These are phyloP conservation scores for Phytopythium aichiense DNA, from an alignment of 352 stramenopile genomes.

Conservation along the genomic window DNA sequence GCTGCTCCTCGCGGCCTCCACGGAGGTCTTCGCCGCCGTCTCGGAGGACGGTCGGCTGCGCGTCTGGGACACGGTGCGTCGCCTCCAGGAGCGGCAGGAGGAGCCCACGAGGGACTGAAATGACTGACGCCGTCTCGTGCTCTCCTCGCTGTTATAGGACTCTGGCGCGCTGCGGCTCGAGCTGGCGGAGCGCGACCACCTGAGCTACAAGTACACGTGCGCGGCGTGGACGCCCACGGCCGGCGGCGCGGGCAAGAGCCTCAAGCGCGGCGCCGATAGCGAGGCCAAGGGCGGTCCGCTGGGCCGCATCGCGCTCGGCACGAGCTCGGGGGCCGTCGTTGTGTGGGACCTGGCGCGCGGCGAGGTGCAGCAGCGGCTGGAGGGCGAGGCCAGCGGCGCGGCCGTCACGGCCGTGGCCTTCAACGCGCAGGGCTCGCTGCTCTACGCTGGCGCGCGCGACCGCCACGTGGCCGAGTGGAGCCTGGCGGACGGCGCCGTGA, in stretches of 20 bases:
- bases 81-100: neutral
- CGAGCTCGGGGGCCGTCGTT: constrained; percentile 57
- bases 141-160: constrained; percentile 13
- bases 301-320: constrained; percentile 67
- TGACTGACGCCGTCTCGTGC: neutral
- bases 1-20: constrained; percentile 72
- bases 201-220: constrained; percentile 81
- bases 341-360: constrained; percentile 72
- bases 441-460: constrained; percentile 69
- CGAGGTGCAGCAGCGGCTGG: constrained; percentile 58
- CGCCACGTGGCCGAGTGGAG: constrained; percentile 82
- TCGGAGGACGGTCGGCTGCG: constrained; percentile 81
- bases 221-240: constrained; percentile 58
- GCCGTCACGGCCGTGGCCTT: constrained; percentile 68
- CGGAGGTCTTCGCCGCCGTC: constrained; percentile 75
- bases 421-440: constrained; percentile 55
- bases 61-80: constrained; percentile 74
- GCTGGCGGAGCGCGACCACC: constrained; percentile 78
- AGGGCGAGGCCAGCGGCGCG: constrained; percentile 36
- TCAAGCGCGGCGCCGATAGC: constrained; percentile 36
- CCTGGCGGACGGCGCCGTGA: constrained; percentile 41
- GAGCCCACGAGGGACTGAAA: too few species aligned
- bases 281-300: constrained; percentile 22
- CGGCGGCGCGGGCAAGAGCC: constrained; percentile 23
- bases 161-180: constrained; percentile 66